Base-by-base conservation (phyloP, 192 early-diverging fungal genomes). In the Coemansia sp. region DNA sequence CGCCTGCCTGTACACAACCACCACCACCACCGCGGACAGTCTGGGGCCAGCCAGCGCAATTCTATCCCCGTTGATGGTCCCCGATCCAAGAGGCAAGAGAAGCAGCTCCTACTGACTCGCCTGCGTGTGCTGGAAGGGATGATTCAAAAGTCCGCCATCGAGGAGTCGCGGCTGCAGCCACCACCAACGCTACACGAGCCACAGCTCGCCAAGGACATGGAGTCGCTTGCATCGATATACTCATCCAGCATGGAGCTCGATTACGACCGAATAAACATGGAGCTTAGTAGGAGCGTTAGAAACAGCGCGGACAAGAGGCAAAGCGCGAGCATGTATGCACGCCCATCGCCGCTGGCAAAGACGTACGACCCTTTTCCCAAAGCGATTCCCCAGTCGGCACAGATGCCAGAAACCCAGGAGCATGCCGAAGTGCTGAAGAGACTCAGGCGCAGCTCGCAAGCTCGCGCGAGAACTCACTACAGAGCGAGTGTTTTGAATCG, bases 61-160 rank as follows among this genome's bases (percentile, higher is more conserved):
- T 62, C 68, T 17, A 48, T 69, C 15, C 68, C 64, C 19, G 66
- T 14, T n/a, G 13, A 34, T 23, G 6, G 20, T 11, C 11, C 17
- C 10, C 5, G 36, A 20, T 13, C 52, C 10, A 59, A 42, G 40
- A 50, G 32, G 17, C 60, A 68, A 14, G 77, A 74, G 40, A 74
- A 74, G 59, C 61, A 46, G 17, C 58, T 72, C 58, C 29, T 72
- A 32, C 53, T 81, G 55, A 66, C 73, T 25, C 69, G 66, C 1
- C 50, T 75, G 59, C 78, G 78, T 29, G 69, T 81, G 41, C 61
- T 75, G 14, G 78, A 81, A 49, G 52, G 56, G n/a, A 74, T 81
- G 63, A 69, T 81, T 19, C 78, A 81, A 38, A 71, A 66, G 55
- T 20, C 65, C 4, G 63, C 69, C n/a, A 74, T 81, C 1, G 73